Percentiles rank a stretch among this genome's conserved stretches.
Evolutionary conservation across 352 stramenopile species (phyloP).

Genomic region (Globisporangium lucens): DNA sequence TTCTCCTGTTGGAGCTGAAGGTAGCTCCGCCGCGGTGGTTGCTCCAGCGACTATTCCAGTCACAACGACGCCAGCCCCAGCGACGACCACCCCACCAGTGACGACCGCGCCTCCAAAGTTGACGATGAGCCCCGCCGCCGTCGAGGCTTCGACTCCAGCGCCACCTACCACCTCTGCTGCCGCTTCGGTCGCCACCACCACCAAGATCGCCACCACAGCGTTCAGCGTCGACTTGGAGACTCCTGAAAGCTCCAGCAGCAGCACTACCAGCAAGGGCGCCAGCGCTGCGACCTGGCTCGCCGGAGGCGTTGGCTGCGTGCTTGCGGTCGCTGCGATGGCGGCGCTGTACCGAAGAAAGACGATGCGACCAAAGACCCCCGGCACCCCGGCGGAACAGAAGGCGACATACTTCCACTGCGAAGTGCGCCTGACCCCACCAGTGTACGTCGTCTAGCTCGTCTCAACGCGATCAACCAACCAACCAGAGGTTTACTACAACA

Average conservation of each 20-base stretch:
- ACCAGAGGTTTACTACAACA: neutral
- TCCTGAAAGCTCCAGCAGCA: neutral
- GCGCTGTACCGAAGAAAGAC: constrained; percentile 21
- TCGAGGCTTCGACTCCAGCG: neutral
- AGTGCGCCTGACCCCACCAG: constrained; percentile 28
- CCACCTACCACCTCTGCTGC: neutral
- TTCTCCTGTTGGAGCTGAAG: neutral
- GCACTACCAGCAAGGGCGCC: neutral
- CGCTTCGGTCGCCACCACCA: neutral
- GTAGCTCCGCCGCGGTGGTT: neutral
- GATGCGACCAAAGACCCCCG: constrained; percentile 21
- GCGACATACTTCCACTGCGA: constrained; percentile 38
- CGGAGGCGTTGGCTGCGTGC: constrained; percentile 19
- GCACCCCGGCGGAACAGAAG: constrained; percentile 29
- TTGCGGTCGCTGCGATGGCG: constrained; percentile 23
- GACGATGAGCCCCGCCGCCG: constrained; percentile 4
- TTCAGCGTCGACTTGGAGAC: constrained; percentile 7
- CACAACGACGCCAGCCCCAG: neutral
- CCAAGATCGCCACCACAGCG: constrained; percentile 1
- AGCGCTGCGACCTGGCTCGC: constrained; percentile 18
- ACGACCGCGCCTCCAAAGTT: neutral
- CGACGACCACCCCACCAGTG: neutral
- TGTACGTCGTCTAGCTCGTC: constrained; percentile 10
- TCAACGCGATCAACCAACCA: neutral
- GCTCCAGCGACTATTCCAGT: neutral